Conservation (phyloP, 495 filamentous ascomycete genomes). For the Aspergillus saccharolyticus region DNA sequence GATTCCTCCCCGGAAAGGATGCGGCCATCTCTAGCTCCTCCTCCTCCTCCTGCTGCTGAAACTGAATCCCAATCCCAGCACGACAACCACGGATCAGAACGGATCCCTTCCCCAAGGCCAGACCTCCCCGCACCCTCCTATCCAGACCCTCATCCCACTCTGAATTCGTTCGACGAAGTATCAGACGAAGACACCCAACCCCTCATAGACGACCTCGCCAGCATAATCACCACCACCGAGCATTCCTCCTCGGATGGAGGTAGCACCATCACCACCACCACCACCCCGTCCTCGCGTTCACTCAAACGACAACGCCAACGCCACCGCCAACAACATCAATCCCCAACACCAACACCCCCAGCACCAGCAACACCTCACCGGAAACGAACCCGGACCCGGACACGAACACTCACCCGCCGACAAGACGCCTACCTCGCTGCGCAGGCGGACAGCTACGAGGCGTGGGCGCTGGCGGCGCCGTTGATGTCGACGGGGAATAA, state of each 20-base stretch:
- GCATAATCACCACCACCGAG: too few species aligned
- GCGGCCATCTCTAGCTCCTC: too few species aligned
- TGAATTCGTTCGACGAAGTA: too few species aligned
- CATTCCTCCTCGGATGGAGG: too few species aligned
- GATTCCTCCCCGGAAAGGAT: too few species aligned
- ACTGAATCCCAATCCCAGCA: too few species aligned
- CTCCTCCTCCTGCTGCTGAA: too few species aligned
- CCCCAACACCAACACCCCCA: background rate
- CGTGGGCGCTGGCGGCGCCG: conserved; percentile 38
- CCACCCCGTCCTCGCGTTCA: background rate
- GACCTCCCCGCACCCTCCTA: background rate
- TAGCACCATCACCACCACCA: background rate
- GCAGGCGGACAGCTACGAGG: conserved; percentile 29
- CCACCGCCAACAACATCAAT: background rate
- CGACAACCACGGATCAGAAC: too few species aligned
- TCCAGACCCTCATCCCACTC: background rate
- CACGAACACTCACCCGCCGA: conserved; percentile 1
- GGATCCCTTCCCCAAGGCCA: too few species aligned
- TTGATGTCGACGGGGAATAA: conserved; percentile 44
- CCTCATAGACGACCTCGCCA: background rate
- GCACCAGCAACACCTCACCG: background rate
- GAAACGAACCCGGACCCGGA: conserved; percentile 6
- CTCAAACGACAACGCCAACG: background rate
- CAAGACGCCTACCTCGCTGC: conserved; percentile 37
- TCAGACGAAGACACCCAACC: background rate